Conservation (phyloP, 345 rosid genomes). For the Mallotus nudiflorus region DNA sequence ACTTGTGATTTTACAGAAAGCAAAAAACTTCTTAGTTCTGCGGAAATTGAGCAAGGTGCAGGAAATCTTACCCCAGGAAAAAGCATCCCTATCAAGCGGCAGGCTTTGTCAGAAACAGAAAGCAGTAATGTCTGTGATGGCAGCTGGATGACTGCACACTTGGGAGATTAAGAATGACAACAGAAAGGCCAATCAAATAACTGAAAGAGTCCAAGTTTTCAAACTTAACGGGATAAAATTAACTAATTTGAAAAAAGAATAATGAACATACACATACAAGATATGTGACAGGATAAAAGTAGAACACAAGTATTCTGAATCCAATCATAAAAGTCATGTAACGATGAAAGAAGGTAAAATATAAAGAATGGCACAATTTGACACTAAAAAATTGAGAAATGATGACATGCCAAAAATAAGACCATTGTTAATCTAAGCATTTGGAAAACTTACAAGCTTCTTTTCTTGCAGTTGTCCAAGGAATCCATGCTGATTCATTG, state of each 20-base stretch:
- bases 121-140: conserved; percentile 92
- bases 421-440: not conserved
- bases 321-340: not conserved
- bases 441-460: conserved; percentile 78
- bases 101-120: conserved; percentile 93
- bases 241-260: not conserved
- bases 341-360: conserved; percentile 5
- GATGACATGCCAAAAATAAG: not conserved
- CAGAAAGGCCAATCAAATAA: conserved; percentile 21
- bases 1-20: not conserved
- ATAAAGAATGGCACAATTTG: not conserved
- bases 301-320: not conserved
- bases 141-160: conserved; percentile 98
- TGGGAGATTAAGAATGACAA: conserved; percentile 14
- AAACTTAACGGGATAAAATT: not conserved
- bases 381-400: not conserved
- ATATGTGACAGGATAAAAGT: not conserved
- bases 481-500: conserved; percentile 95
- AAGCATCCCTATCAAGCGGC: conserved; percentile 95
- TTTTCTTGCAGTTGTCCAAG: conserved; percentile 95
- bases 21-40: not conserved
- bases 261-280: not conserved
- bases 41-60: not conserved
- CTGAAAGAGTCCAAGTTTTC: not conserved
- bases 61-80: conserved; percentile 82